phyloP scores from a whole-genome alignment of 148 eudicot species.

The Cornus florida region DNA sequence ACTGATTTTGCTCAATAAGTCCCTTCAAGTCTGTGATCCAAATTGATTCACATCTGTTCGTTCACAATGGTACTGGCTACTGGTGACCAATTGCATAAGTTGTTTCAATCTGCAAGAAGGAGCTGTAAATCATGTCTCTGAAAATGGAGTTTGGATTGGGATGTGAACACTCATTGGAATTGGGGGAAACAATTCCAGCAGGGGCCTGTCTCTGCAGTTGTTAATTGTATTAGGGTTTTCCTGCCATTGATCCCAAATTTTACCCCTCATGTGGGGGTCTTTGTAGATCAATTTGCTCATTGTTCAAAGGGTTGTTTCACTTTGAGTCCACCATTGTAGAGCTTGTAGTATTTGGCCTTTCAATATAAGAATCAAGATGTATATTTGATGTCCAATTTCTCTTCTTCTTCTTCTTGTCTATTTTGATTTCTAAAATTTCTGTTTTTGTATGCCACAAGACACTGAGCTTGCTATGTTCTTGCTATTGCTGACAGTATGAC shows the following conservation, averaged over 20 bases:
- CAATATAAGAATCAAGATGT: constrained; percentile 8
- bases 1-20: constrained; percentile 8
- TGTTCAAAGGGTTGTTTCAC: constrained; percentile 16
- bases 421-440: background rate
- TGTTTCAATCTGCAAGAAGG: constrained; percentile 6
- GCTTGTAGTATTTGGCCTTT: constrained; percentile 3
- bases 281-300: constrained; percentile 13
- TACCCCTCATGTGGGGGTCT: background rate
- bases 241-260: background rate
- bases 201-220: background rate
- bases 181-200: background rate
- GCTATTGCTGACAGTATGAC: background rate
- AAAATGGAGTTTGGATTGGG: constrained; percentile 7
- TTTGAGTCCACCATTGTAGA: constrained; percentile 20
- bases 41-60: background rate
- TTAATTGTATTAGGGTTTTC: background rate
- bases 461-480: too few species aligned
- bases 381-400: background rate
- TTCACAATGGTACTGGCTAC: background rate
- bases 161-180: background rate
- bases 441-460: background rate
- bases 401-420: background rate
- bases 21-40: background rate
- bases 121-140: background rate
- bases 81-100: background rate